These are phyloP conservation scores for Pseudogymnoascus pannorum DNA, from an alignment of 2,329 filamentous ascomycete species.

Conservation along the genomic window DNA sequence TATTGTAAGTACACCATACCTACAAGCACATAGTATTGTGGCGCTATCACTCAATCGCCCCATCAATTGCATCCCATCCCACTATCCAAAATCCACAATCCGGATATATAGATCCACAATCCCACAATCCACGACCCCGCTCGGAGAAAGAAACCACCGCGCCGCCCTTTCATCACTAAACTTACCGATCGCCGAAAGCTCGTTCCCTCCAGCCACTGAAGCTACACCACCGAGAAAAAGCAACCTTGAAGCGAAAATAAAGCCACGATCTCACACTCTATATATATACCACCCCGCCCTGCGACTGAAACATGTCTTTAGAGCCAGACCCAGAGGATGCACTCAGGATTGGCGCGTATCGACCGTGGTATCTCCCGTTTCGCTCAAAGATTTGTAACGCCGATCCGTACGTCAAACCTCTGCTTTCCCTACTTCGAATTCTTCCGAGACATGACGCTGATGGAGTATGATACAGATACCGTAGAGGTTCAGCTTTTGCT, in stretches of 20 bases:
- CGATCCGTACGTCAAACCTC: neutral
- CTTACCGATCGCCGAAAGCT: neutral
- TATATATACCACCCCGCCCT: neutral
- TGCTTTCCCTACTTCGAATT: neutral
- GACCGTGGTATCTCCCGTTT: constrained; percentile 45
- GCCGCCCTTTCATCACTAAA: neutral
- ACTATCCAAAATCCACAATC: too few species aligned
- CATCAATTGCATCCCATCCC: neutral
- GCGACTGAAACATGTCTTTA: neutral
- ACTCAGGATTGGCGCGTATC: constrained; percentile 30
- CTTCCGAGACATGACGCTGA: neutral
- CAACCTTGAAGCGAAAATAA: neutral
- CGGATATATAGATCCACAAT: too few species aligned
- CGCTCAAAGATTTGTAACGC: constrained; percentile 33
- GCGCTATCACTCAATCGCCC: constrained; percentile 5
- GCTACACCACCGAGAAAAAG: neutral
- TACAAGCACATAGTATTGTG: neutral
- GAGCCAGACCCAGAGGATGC: neutral
- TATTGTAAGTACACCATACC: neutral
- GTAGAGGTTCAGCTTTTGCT: neutral
- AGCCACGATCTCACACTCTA: neutral
- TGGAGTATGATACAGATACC: constrained; percentile 15
- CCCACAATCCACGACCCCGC: neutral
- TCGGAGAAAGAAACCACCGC: neutral
- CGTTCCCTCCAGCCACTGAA: neutral